A percentile compares a stretch with the other conserved stretches of the same genome.
Evolutionary conservation across 352 stramenopile species (phyloP).

Genomic region (Pythium rishiriense): DNA sequence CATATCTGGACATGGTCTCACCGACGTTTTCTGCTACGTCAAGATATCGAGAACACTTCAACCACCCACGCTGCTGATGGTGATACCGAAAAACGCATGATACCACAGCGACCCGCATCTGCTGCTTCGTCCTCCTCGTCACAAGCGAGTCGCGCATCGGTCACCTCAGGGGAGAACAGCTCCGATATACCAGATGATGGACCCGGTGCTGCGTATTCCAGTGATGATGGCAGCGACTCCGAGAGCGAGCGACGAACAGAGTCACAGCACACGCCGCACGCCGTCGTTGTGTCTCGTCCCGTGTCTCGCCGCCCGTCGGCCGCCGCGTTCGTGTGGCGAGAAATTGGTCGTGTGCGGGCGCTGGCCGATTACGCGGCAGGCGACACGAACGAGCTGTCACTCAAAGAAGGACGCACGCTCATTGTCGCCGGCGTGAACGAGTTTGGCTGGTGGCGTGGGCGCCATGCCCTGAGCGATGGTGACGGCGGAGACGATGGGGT

Average conservation of each 20-base stretch:
- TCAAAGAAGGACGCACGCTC: conserved; percentile 30
- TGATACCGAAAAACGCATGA: too few relatives aligned
- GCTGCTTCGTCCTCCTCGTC: not conserved
- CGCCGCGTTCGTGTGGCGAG: not conserved
- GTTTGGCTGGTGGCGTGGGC: conserved; percentile 48
- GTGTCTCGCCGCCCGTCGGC: conserved; percentile 9
- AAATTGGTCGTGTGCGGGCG: conserved; percentile 33
- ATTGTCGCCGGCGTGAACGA: conserved; percentile 40
- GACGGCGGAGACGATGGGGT: not conserved
- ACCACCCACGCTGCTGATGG: not conserved
- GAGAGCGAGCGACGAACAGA: not conserved
- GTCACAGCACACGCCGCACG: not conserved
- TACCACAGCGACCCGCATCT: not conserved
- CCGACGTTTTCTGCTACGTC: too few relatives aligned
- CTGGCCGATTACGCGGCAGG: conserved; percentile 34
- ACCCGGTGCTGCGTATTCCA: not conserved
- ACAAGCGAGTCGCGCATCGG: not conserved
- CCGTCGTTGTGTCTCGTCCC: not conserved
- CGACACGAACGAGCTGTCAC: conserved; percentile 34
- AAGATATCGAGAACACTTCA: too few relatives aligned
- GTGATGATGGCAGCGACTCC: conserved; percentile 2
- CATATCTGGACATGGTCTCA: too few relatives aligned
- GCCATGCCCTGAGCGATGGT: not conserved
- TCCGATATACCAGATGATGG: conserved; percentile 4
- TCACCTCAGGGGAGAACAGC: not conserved